Conservation (phyloP, 257 asterid species). For the Paraleonurus japonicus region DNA sequence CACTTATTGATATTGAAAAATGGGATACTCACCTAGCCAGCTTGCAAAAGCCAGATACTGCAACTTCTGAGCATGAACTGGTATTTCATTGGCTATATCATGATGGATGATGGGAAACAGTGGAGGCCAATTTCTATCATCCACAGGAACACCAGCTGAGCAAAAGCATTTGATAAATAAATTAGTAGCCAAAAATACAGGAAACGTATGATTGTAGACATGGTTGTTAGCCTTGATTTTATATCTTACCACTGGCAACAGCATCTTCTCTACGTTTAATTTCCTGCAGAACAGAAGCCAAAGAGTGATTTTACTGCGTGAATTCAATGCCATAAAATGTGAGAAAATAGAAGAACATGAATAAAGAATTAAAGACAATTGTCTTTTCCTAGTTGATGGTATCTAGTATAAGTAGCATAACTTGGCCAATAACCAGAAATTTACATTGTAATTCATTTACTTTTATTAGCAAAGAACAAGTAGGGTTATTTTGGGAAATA, state of each 20-base stretch:
- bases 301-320: conserved; percentile 16
- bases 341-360: conserved; percentile 15
- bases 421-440: background rate
- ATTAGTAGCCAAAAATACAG: conserved; percentile 17
- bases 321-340: conserved; percentile 15
- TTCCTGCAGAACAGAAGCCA: conserved; percentile 36
- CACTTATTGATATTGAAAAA: conserved; percentile 2
- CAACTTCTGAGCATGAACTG: conserved; percentile 61
- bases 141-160: conserved; percentile 57
- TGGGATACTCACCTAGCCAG: conserved; percentile 52
- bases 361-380: conserved; percentile 16
- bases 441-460: background rate
- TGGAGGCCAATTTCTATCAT: conserved; percentile 67
- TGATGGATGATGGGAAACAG: conserved; percentile 63
- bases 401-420: conserved; percentile 10
- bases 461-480: conserved; percentile 8
- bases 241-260: conserved; percentile 42
- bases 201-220: background rate
- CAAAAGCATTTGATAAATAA: conserved; percentile 17
- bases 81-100: conserved; percentile 62
- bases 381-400: background rate
- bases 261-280: conserved; percentile 59
- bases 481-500: conserved; percentile 7
- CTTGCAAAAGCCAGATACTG: conserved; percentile 66
- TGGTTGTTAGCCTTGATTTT: conserved; percentile 1